Evolutionary conservation across 495 filamentous ascomycete species (phyloP), one percentile per base, ranked within the genome.

Genomic region (Copromyces sp.): DNA sequence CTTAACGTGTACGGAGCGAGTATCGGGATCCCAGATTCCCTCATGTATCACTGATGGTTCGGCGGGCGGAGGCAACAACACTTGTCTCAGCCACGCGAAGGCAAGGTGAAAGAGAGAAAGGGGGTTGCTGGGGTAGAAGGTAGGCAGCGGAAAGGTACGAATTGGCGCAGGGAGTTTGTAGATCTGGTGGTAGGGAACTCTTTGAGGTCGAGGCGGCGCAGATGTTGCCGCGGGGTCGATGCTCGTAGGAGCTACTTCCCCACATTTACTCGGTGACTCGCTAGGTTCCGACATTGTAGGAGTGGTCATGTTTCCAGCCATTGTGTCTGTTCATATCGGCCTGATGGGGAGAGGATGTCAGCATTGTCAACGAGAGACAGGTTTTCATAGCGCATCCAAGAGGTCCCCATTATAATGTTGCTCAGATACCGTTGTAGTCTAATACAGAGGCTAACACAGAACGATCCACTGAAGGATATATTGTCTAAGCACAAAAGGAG

Each of bases 351-450:
- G 24, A 42, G 20, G 35, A 38, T 69, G 71, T 72, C 35, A 68
- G 59, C 70, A 16, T 16, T 71, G 35, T 44, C 35, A 42, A 71
- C 35, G 32, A 29, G 14, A 61, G 16, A 69, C 35, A 20, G 12
- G 24, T 12, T 14, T 29, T 39, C 17, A 40, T 37, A 38, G 44
- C 16, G 24, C 39, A 35, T 17, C 24, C 38, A 45, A 38, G 39
- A 73, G 53, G 29, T 65, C 53, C 53, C 53, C 29, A 68, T 9
- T 71, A 38, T 38, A 11, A 68, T 69, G 17, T 78, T 78, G 79
- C 78, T 97, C 94, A 97, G 94, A 97, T 97, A 97, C 94, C 94
- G 94, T 97, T 96, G 94, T 97, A 97, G 94, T 97, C 93, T 91
- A 87, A 88, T 81, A 87, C 88, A 88, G 82, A 83, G 84, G 86